Percentiles rank a stretch among this genome's conserved stretches.
phyloP scores from a whole-genome alignment of 192 early-diverging fungal species.

The Jimgerdemannia lactiflua region DNA sequence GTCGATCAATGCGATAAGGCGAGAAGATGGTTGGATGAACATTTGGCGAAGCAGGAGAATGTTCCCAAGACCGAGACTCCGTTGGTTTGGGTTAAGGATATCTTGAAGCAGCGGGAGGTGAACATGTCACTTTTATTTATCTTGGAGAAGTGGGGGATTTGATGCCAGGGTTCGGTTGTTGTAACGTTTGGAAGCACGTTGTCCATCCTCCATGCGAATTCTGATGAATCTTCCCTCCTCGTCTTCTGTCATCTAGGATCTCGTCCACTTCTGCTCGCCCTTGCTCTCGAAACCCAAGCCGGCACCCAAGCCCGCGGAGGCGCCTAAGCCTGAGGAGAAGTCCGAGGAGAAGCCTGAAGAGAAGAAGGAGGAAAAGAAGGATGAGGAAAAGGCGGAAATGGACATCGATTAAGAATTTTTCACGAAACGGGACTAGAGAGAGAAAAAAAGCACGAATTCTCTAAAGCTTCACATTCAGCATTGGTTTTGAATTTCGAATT shows the following conservation, averaged over 20 bases:
- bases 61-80: conserved; percentile 74
- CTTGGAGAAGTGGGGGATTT: too few relatives aligned
- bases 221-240: background rate
- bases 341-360: conserved; percentile 34
- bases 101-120: conserved; percentile 69
- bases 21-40: conserved; percentile 86
- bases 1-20: conserved; percentile 71
- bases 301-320: conserved; percentile 60
- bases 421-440: background rate
- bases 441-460: conserved; percentile 2
- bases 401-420: conserved; percentile 57
- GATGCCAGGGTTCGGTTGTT: too few relatives aligned
- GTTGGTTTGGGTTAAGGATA: conserved; percentile 64
- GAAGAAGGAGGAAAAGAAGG: conserved; percentile 36
- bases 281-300: conserved; percentile 94
- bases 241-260: conserved; percentile 7
- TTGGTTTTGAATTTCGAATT: too few relatives aligned
- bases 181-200: background rate
- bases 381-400: conserved; percentile 51
- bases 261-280: conserved; percentile 70
- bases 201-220: background rate
- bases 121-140: background rate
- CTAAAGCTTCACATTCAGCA: too few relatives aligned
- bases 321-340: conserved; percentile 36
- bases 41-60: conserved; percentile 70